A percentile compares a stretch with the other conserved stretches of the same genome.
These are phyloP conservation scores for Fraxinus paxiana DNA, from an alignment of 305 asterid species.

Conservation along the genomic window DNA sequence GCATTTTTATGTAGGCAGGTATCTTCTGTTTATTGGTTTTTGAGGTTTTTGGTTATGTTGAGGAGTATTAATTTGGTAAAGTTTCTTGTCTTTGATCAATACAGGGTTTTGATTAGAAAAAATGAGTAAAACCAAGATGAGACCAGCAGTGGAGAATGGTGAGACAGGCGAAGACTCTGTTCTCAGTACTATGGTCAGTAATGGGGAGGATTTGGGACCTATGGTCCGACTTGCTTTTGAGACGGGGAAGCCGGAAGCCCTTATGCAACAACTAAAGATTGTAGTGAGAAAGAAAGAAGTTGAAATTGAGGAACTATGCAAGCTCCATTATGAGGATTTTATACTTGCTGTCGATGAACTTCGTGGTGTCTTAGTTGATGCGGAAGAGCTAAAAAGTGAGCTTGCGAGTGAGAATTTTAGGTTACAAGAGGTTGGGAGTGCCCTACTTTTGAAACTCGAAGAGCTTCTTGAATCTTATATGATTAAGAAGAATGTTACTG, in stretches of 20 bases:
- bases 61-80: slow-evolving; percentile 16
- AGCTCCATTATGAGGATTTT: slow-evolving; percentile 90
- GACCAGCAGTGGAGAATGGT: slow-evolving; percentile 50
- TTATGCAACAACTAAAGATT: slow-evolving; percentile 66
- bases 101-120: slow-evolving; percentile 23
- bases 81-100: slow-evolving; percentile 12
- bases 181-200: slow-evolving; percentile 71
- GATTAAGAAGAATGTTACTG: slow-evolving; percentile 67
- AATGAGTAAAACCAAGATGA: slow-evolving; percentile 60
- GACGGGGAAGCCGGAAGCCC: slow-evolving; percentile 72
- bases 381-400: slow-evolving; percentile 86
- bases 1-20: background rate
- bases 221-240: slow-evolving; percentile 85
- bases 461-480: slow-evolving; percentile 82
- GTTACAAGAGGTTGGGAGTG: slow-evolving; percentile 78
- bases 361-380: slow-evolving; percentile 93
- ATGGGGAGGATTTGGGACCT: slow-evolving; percentile 87
- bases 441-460: slow-evolving; percentile 71
- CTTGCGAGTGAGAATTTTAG: slow-evolving; percentile 73
- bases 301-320: slow-evolving; percentile 91
- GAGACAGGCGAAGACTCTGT: slow-evolving; percentile 76
- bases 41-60: background rate
- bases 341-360: slow-evolving; percentile 88
- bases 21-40: background rate
- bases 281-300: slow-evolving; percentile 77